Evolutionary conservation across 148 eudicot species (phyloP).

Genomic region (Fagopyrum homotropicum): DNA sequence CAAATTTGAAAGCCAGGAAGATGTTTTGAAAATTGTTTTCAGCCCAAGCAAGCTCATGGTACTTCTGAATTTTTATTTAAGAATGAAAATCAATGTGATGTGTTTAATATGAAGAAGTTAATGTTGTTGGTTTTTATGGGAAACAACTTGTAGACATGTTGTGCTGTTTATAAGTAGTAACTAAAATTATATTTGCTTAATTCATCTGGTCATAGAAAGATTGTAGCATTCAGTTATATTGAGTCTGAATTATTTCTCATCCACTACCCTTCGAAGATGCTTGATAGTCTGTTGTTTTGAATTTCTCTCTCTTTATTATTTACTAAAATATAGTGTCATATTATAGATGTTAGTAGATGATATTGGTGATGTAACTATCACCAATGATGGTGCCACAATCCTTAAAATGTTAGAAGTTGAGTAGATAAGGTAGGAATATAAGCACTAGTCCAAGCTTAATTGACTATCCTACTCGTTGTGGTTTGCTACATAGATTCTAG

Average conservation of each 20-base stretch:
- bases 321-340: too few relatives aligned
- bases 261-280: neutral
- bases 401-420: constrained; percentile 15
- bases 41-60: neutral
- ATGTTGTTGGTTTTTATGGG: neutral
- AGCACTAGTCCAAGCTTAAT: neutral
- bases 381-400: constrained; percentile 13
- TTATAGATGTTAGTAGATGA: constrained; percentile 12
- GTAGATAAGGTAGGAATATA: constrained; percentile 1
- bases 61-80: neutral
- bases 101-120: neutral
- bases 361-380: constrained; percentile 15
- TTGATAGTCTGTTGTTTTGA: neutral
- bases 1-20: neutral
- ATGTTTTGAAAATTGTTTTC: neutral
- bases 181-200: neutral
- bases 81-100: neutral
- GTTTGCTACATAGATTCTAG: neutral
- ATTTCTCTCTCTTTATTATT: neutral
- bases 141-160: neutral
- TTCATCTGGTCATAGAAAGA: neutral
- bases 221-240: neutral
- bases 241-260: neutral
- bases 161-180: neutral
- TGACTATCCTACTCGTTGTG: neutral